Conservation (phyloP, 2,329 filamentous ascomycete species). For the Pestalotiopsis sp. region DNA sequence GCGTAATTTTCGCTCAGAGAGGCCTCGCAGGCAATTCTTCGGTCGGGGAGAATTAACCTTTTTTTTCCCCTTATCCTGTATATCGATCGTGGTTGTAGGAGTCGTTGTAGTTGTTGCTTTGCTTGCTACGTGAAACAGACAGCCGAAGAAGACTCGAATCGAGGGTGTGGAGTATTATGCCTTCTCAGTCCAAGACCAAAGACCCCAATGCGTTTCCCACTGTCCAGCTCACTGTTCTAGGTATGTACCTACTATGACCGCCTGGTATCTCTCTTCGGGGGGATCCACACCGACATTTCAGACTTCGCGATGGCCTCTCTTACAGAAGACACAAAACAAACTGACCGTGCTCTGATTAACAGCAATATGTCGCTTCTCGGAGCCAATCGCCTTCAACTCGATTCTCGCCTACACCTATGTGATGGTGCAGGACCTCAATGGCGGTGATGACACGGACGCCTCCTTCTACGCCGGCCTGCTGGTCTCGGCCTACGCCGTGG, state of each 20-base stretch:
- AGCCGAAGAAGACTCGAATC: not conserved
- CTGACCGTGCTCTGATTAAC: slow-evolving; percentile 11
- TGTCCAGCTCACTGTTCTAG: slow-evolving; percentile 8
- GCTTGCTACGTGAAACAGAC: not conserved
- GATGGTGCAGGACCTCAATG: slow-evolving; percentile 44
- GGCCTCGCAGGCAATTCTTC: not conserved
- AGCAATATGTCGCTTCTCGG: slow-evolving; percentile 49
- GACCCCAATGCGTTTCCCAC: slow-evolving; percentile 10
- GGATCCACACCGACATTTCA: not conserved
- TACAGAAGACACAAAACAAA: not conserved
- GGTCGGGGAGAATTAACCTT: not conserved
- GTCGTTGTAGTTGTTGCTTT: not conserved
- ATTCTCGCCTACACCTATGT: slow-evolving; percentile 47
- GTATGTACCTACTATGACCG: not conserved
- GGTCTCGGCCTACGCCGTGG: slow-evolving; percentile 46
- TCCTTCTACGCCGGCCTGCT: slow-evolving; percentile 54
- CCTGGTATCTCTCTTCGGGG: not conserved
- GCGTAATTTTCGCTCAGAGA: not conserved
- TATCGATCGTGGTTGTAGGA: not conserved
- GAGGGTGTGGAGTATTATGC: not conserved
- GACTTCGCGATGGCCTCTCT: not conserved
- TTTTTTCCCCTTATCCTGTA: not conserved
- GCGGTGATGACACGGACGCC: slow-evolving; percentile 38
- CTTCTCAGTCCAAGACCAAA: not conserved
- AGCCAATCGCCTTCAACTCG: slow-evolving; percentile 49